These are phyloP conservation scores for Alternaria brassicae DNA, from an alignment of 2,329 filamentous ascomycete genomes.

Conservation along the genomic window DNA sequence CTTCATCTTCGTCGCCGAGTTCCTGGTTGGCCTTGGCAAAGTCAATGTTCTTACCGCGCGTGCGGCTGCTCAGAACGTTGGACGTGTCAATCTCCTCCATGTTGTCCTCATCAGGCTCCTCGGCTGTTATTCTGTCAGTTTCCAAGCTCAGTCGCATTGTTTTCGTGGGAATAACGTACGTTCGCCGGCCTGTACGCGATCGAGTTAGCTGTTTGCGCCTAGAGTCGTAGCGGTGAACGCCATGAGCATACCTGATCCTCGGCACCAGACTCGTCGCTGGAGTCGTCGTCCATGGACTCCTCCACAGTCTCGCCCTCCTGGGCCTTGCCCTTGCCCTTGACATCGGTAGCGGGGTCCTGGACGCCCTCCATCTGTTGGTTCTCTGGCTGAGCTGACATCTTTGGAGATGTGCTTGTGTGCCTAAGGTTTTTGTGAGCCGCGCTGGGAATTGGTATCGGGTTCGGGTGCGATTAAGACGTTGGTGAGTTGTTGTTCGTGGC, in stretches of 20 bases:
- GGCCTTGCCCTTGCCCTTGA: slow-evolving; percentile 91
- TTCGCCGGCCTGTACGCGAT: slow-evolving; percentile 39
- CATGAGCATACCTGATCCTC: slow-evolving; percentile 61
- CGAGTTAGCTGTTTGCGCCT: slow-evolving; percentile 38
- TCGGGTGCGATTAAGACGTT: slow-evolving; percentile 22
- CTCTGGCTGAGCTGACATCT: slow-evolving; percentile 44
- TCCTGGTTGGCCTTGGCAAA: slow-evolving; percentile 89
- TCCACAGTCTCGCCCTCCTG: slow-evolving; percentile 68
- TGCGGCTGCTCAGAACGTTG: slow-evolving; percentile 87
- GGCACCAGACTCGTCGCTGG: slow-evolving; percentile 71
- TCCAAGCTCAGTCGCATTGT: slow-evolving; percentile 13
- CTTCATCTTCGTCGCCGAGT: slow-evolving; percentile 75
- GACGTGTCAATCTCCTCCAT: slow-evolving; percentile 89
- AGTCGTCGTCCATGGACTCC: slow-evolving; percentile 74
- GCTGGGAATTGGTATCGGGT: not conserved
- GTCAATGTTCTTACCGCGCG: slow-evolving; percentile 90
- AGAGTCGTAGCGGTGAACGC: not conserved
- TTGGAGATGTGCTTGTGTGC: slow-evolving; percentile 15
- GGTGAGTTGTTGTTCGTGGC: slow-evolving; percentile 30
- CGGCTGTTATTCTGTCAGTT: slow-evolving; percentile 53
- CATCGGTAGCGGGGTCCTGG: slow-evolving; percentile 55
- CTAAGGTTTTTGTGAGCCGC: slow-evolving; percentile 1
- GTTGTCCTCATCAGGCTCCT: slow-evolving; percentile 75
- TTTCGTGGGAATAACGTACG: slow-evolving; percentile 36
- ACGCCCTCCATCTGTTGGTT: slow-evolving; percentile 50